Conservation (phyloP, 371 early-diverging fungal species). For the Mortierella sp. region DNA sequence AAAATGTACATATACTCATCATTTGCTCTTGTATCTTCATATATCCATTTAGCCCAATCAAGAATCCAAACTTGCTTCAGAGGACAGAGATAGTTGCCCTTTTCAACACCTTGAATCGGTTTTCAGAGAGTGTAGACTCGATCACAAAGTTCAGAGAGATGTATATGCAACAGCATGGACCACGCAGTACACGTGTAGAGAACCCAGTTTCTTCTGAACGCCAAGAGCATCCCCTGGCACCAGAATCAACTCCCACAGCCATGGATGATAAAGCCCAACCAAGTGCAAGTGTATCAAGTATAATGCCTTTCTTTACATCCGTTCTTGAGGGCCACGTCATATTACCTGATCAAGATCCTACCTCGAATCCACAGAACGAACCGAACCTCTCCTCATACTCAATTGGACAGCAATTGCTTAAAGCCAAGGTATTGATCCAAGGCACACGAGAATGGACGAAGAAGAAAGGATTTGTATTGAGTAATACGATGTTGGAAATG, state of each 20-base stretch:
- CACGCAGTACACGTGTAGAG: not conserved
- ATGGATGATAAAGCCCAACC: not conserved
- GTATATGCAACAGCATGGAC: constrained; percentile 63
- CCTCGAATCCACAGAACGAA: not conserved
- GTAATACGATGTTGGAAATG: constrained; percentile 2
- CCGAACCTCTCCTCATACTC: not conserved
- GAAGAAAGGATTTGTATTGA: not conserved
- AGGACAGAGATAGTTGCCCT: constrained; percentile 91
- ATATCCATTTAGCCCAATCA: constrained; percentile 67
- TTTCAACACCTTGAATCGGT: constrained; percentile 89
- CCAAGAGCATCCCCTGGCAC: not conserved
- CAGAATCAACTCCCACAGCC: constrained; percentile 4
- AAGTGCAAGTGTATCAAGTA: not conserved
- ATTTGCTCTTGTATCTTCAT: no score
- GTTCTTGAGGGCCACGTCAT: not conserved
- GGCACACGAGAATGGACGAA: not conserved
- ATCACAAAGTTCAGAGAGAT: constrained; percentile 77
- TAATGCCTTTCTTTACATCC: constrained; percentile 6
- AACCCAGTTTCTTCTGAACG: not conserved
- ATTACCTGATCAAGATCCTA: not conserved
- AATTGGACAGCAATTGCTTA: not conserved
- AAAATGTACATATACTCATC: no score
- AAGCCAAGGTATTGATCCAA: not conserved
- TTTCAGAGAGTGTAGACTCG: constrained; percentile 82
- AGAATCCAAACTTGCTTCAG: constrained; percentile 69